Base-by-base conservation (phyloP, 2,329 filamentous ascomycete species). In the Talaromyces atroroseus region DNA sequence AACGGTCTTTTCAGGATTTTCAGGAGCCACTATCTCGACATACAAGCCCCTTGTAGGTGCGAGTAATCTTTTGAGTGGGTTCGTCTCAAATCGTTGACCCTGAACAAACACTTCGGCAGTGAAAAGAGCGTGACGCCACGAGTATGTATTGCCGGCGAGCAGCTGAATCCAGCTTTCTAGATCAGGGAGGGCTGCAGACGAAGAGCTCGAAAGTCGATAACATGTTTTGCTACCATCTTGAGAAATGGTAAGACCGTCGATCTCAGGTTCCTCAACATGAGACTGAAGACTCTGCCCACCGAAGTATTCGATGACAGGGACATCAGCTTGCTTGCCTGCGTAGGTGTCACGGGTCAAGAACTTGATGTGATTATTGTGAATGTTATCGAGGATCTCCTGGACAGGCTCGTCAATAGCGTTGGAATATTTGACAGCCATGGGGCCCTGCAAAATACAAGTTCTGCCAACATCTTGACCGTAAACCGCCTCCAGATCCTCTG, bases 11-110 rank as follows among this genome's bases (percentile, higher is more conserved):
- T 82, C 75, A 3, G 92, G 87, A 44, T 96, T 86, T 58, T 92
- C 87, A 21, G 92, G 91, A 68, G 92, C 77, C 21, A 81, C 73
- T 60, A 99, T 89, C 76, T 99, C 94, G 34, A 99, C 90, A 58
- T 91, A 87, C 73, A 97, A 84, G 48, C 94, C 94, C 34, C 86
- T 86, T 14, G 85, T 83, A 14, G 94, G 94, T 11, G 89, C 87
- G 63, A 97, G 92, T 58, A 99, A 91, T 56, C 92, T 86, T 70
- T 87, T 88, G 77, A 96, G 88, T 0, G 94, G 95, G 76, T 99
- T 99, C 57, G 90, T 95, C 78, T 97, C 90, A 78, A 96, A 97
- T 69, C 95, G 91, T 72, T 96, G 88, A 16, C 92, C 94, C 74
- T 99, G 94, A 4, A 96, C 89, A 62, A 96, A 87, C 26, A 96